These are phyloP conservation scores for Solanum virginianum DNA, from an alignment of 257 asterid genomes.

Conservation along the genomic window DNA sequence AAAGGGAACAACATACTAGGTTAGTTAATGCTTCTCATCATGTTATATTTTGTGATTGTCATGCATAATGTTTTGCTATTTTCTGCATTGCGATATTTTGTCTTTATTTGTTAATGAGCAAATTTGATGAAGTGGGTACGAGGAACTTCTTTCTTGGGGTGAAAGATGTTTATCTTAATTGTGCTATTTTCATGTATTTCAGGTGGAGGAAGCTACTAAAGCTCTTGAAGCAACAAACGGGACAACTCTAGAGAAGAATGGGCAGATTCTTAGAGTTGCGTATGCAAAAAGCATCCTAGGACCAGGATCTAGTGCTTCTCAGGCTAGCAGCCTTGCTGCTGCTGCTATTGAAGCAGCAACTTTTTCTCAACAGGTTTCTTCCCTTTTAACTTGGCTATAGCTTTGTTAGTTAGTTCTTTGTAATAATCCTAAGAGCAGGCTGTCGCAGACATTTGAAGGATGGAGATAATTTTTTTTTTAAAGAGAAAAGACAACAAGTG, in stretches of 20 bases:
- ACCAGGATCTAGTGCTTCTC: conserved; percentile 72
- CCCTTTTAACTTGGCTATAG: conserved; percentile 5
- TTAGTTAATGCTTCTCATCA: not conserved
- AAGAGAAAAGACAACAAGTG: no score
- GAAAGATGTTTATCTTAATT: not conserved
- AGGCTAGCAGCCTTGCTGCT: conserved; percentile 95
- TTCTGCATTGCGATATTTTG: not conserved
- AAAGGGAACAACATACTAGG: not conserved
- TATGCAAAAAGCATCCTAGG: conserved; percentile 96
- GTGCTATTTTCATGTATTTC: conserved; percentile 2
- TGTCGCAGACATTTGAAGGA: not conserved
- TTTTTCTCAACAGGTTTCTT: conserved; percentile 88
- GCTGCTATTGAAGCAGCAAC: conserved; percentile 99
- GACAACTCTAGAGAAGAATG: conserved; percentile 86
- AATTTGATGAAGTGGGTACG: not conserved
- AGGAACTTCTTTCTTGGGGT: not conserved
- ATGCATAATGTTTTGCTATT: not conserved
- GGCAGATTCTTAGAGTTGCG: conserved; percentile 97
- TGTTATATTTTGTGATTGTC: not conserved
- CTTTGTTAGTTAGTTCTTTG: not conserved
- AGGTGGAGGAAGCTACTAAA: conserved; percentile 94
- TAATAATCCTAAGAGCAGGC: not conserved
- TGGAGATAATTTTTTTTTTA: not conserved
- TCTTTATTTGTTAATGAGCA: not conserved
- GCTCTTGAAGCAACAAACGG: conserved; percentile 94